Evolutionary conservation across 768 basidiomycete genomes (phyloP).

Genomic region (Boletus pseudopeckii): DNA sequence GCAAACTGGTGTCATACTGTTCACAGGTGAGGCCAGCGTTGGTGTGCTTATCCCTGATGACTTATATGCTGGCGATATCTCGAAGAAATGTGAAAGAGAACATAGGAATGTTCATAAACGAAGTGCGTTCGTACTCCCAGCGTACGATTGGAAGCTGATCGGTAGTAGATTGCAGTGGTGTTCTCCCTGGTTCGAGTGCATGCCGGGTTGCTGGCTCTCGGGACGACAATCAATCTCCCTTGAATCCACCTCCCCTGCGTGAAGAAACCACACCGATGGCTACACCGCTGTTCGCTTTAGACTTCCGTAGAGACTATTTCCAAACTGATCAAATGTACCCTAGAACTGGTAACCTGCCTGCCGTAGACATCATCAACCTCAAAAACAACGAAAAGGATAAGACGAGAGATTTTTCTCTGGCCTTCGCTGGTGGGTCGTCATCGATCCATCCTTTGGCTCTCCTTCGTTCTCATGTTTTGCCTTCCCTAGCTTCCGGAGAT

Average conservation of each 20-base stretch:
- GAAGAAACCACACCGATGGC: not conserved
- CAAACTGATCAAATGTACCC: not conserved
- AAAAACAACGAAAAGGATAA: conserved; percentile 20
- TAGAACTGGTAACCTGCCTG: conserved; percentile 25
- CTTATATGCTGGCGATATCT: not conserved
- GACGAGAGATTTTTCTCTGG: conserved; percentile 21
- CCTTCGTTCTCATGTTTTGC: not conserved
- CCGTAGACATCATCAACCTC: conserved; percentile 29
- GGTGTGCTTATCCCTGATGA: not conserved
- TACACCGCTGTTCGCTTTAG: conserved; percentile 24
- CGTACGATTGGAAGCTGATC: not conserved
- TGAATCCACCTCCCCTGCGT: not conserved
- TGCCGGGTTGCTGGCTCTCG: not conserved
- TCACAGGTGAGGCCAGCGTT: conserved; percentile 27
- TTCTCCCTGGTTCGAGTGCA: not conserved
- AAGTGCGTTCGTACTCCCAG: conserved; percentile 14
- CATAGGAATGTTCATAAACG: conserved; percentile 38
- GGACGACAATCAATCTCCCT: not conserved
- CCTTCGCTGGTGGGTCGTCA: conserved; percentile 15
- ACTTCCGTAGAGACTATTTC: not conserved
- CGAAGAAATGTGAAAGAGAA: conserved; percentile 36
- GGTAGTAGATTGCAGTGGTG: conserved; percentile 11
- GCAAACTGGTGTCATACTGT: conserved; percentile 43
- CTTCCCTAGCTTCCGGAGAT: conserved; percentile 40
- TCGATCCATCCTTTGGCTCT: not conserved